phyloP scores from a whole-genome alignment of 768 basidiomycete species.

The Tulasnella sp. region DNA sequence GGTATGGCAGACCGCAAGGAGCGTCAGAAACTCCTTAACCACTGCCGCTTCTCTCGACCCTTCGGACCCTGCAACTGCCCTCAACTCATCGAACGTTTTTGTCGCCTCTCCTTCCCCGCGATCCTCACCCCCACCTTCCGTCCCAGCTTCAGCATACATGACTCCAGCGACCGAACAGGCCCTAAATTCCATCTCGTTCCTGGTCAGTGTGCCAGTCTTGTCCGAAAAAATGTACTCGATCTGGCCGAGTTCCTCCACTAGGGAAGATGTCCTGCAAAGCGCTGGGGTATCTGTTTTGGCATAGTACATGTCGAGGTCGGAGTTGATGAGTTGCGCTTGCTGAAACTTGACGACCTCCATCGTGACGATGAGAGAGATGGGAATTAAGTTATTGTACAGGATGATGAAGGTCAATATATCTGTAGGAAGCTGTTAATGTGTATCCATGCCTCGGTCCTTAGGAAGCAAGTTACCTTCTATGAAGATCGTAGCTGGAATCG shows the following conservation, averaged over 20 bases:
- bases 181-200: conserved; percentile 97
- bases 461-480: conserved; percentile 53
- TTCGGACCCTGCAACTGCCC: conserved; percentile 20
- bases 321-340: conserved; percentile 95
- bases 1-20: conserved; percentile 93
- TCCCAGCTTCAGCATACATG: conserved; percentile 71
- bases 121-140: conserved; percentile 70
- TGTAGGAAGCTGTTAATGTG: conserved; percentile 27
- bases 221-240: conserved; percentile 95
- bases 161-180: conserved; percentile 82
- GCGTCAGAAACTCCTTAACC: conserved; percentile 60
- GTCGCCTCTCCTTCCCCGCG: conserved; percentile 32
- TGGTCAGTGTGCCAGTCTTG: conserved; percentile 89
- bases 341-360: conserved; percentile 99
- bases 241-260: conserved; percentile 97
- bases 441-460: conserved; percentile 8
- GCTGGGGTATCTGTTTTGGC: conserved; percentile 91
- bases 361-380: conserved; percentile 69
- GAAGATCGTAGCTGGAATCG: conserved; percentile 53
- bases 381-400: conserved; percentile 94
- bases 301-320: conserved; percentile 97
- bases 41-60: conserved; percentile 25
- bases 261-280: conserved; percentile 91
- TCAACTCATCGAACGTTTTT: conserved; percentile 50
- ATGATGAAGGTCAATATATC: conserved; percentile 98